Evolutionary conservation across 768 basidiomycete genomes (phyloP).

Genomic region (Mycena latifolia): DNA sequence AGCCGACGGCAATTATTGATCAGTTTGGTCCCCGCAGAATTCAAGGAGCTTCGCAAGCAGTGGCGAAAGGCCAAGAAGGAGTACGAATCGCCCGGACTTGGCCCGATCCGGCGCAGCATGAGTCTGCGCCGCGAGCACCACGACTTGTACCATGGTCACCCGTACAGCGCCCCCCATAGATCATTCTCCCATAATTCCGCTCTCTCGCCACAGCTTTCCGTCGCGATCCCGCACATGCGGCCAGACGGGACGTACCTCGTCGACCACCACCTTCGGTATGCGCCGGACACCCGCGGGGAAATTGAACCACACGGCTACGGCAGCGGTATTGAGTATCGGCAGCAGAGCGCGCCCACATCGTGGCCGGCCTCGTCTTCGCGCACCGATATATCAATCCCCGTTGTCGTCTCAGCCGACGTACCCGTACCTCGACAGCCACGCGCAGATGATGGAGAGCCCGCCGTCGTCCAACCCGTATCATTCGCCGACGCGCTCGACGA

Average conservation of each 20-base stretch:
- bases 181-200: slow-evolving; percentile 32
- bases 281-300: slow-evolving; percentile 29
- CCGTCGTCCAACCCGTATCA: slow-evolving; percentile 16
- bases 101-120: slow-evolving; percentile 35
- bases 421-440: slow-evolving; percentile 29
- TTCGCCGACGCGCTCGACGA: slow-evolving; percentile 26
- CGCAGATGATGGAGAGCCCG: slow-evolving; percentile 31
- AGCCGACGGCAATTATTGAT: slow-evolving; percentile 23
- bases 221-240: slow-evolving; percentile 27
- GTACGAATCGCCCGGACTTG: slow-evolving; percentile 42
- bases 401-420: slow-evolving; percentile 22
- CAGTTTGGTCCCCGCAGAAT: slow-evolving; percentile 69
- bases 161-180: slow-evolving; percentile 26
- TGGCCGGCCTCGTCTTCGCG: slow-evolving; percentile 27
- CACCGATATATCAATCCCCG: slow-evolving; percentile 27
- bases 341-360: slow-evolving; percentile 22
- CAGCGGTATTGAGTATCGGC: slow-evolving; percentile 25
- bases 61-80: slow-evolving; percentile 97
- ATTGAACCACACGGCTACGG: slow-evolving; percentile 27
- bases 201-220: slow-evolving; percentile 33
- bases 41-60: slow-evolving; percentile 96
- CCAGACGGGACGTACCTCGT: slow-evolving; percentile 25
- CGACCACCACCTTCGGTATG: slow-evolving; percentile 24
- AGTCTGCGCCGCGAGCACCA: slow-evolving; percentile 31
- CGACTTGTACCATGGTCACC: slow-evolving; percentile 29